Evolutionary conservation across 192 early-diverging fungal genomes (phyloP).

Genomic region (Entophlyctis luteolus): DNA sequence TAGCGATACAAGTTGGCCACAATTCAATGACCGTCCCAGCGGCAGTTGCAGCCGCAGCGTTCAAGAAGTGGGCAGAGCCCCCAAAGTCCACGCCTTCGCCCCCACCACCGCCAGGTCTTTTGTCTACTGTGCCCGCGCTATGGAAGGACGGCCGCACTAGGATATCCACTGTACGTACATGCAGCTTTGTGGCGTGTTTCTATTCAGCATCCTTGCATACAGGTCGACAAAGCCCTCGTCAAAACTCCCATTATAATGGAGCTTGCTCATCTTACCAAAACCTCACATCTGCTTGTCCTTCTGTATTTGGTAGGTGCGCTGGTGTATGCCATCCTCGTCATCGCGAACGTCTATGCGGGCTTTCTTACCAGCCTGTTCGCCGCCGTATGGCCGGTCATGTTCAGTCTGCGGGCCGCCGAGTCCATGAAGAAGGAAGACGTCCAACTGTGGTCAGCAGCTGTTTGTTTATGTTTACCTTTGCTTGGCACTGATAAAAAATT

Average conservation of each 20-base stretch:
- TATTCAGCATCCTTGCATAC: neutral
- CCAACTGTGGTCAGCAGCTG: neutral
- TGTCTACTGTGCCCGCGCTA: neutral
- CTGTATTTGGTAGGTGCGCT: neutral
- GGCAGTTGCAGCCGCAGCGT: conserved; percentile 4
- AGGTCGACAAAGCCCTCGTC: conserved; percentile 10
- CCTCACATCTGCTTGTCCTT: neutral
- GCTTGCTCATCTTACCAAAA: conserved; percentile 12
- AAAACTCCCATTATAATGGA: conserved; percentile 12
- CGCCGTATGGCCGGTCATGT: conserved; percentile 2
- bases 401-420: conserved; percentile 15
- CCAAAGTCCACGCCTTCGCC: neutral
- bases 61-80: conserved; percentile 9
- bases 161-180: neutral
- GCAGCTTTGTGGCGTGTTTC: neutral
- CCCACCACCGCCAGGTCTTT: conserved; percentile 3
- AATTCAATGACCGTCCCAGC: neutral
- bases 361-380: conserved; percentile 1
- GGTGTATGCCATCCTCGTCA: conserved; percentile 1
- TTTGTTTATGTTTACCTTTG: neutral
- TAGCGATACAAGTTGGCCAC: too few species aligned
- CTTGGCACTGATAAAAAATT: neutral
- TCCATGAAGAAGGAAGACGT: conserved; percentile 15
- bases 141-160: neutral
- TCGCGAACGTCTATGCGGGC: neutral